Percentiles rank a stretch among this genome's conserved stretches.
These are phyloP conservation scores for Macrotyloma uniflorum DNA, from an alignment of 306 rosid species.

Conservation along the genomic window DNA sequence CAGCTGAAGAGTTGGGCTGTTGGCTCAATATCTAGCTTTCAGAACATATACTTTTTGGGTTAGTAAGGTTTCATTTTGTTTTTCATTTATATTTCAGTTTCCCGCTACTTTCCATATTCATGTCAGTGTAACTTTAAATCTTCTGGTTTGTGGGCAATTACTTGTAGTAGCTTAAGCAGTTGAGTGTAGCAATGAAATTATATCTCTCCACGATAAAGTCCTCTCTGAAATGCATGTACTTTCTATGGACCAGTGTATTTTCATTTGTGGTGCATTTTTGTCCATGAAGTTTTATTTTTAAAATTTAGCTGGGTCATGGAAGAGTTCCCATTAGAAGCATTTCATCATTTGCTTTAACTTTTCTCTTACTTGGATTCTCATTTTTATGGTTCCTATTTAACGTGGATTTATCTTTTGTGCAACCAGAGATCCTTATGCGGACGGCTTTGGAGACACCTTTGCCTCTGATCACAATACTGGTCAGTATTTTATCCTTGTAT, in stretches of 20 bases:
- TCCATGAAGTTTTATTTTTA: neutral
- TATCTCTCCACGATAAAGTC: neutral
- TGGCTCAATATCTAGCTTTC: slow-evolving; percentile 69
- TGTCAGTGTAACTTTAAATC: neutral
- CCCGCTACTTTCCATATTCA: neutral
- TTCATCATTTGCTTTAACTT: slow-evolving; percentile 16
- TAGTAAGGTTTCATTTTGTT: slow-evolving; percentile 38
- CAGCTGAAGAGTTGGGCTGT: slow-evolving; percentile 66
- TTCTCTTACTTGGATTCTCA: slow-evolving; percentile 2
- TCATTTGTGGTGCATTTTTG: neutral
- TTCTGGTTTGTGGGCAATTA: neutral
- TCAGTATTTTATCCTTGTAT: slow-evolving; percentile 43
- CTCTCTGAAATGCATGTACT: slow-evolving; percentile 13
- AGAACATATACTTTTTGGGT: slow-evolving; percentile 66
- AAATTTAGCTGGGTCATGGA: neutral
- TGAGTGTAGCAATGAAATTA: neutral
- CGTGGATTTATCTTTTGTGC: slow-evolving; percentile 41
- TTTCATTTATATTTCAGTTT: slow-evolving; percentile 27
- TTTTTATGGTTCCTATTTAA: slow-evolving; percentile 27
- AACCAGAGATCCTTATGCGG: slow-evolving; percentile 65
- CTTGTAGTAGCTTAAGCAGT: neutral
- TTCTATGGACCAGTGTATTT: slow-evolving; percentile 8
- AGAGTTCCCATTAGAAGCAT: slow-evolving; percentile 6
- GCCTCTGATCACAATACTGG: slow-evolving; percentile 65
- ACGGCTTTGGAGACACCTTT: slow-evolving; percentile 59